phyloP scores from a whole-genome alignment of 257 asterid genomes.

The Fraxinus cuspidata region DNA sequence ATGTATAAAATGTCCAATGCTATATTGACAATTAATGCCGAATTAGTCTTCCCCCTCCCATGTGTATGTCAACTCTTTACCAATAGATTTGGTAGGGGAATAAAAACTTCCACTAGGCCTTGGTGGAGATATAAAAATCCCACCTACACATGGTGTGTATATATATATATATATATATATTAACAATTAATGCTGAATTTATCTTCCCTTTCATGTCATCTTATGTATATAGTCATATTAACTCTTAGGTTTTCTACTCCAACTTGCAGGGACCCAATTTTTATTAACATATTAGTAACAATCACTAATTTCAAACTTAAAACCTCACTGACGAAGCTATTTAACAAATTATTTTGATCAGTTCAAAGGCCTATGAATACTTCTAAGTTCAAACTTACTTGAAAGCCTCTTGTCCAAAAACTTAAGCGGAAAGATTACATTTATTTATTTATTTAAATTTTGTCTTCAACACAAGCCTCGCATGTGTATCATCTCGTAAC shows the following conservation, averaged over 20 bases:
- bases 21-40: not conserved
- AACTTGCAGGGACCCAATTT: not conserved
- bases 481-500: too few species aligned
- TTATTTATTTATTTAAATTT: not conserved
- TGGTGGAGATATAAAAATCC: too few species aligned
- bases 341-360: conserved; percentile 32
- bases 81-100: too few species aligned
- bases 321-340: conserved; percentile 20
- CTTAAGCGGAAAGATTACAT: not conserved
- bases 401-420: not conserved
- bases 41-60: not conserved
- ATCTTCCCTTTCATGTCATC: not conserved
- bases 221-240: not conserved
- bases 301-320: not conserved
- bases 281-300: not conserved
- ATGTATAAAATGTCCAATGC: not conserved
- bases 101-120: too few species aligned
- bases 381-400: conserved; percentile 9
- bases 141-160: too few species aligned
- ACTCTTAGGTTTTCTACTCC: not conserved
- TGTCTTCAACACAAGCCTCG: not conserved
- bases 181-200: not conserved
- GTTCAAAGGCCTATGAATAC: conserved; percentile 24
- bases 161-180: too few species aligned
- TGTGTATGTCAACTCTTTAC: too few species aligned